Percentiles rank a stretch among this genome's conserved stretches.
phyloP scores from a whole-genome alignment of 177 flowering plant genomes.

The Tripterygium wilfordii region DNA sequence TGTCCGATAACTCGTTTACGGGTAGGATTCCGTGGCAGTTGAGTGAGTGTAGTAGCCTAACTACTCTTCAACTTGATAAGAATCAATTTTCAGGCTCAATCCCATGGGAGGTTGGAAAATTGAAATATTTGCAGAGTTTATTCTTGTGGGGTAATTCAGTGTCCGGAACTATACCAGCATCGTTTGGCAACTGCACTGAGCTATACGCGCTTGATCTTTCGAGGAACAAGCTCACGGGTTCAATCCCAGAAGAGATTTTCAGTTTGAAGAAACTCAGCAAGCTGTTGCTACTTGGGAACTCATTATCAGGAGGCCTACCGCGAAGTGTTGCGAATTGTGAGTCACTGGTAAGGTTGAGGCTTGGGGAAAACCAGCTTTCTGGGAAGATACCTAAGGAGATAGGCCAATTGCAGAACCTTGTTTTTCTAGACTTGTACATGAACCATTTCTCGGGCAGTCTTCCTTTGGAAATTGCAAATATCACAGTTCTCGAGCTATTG shows the following conservation, averaged over 20 bases:
- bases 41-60: conserved; percentile 78
- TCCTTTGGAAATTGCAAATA: conserved; percentile 68
- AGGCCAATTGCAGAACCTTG: conserved; percentile 80
- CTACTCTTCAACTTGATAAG: conserved; percentile 87
- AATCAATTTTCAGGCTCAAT: conserved; percentile 73
- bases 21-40: conserved; percentile 74
- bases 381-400: conserved; percentile 82
- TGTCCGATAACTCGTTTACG: conserved; percentile 70
- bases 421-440: conserved; percentile 83
- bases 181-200: conserved; percentile 83
- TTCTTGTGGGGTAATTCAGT: conserved; percentile 90
- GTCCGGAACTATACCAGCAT: conserved; percentile 77
- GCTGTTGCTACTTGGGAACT: conserved; percentile 78
- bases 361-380: conserved; percentile 88
- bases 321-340: conserved; percentile 57
- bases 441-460: conserved; percentile 76
- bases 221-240: conserved; percentile 75
- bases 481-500: conserved; percentile 76
- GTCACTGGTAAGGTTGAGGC: conserved; percentile 78
- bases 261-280: conserved; percentile 81
- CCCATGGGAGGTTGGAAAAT: conserved; percentile 74
- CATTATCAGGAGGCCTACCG: conserved; percentile 67
- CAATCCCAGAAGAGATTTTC: conserved; percentile 86
- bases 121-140: conserved; percentile 76
- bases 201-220: conserved; percentile 90